Evolutionary conservation across 75 land plant genomes (phyloP).

Genomic region (Larix kaempferi): DNA sequence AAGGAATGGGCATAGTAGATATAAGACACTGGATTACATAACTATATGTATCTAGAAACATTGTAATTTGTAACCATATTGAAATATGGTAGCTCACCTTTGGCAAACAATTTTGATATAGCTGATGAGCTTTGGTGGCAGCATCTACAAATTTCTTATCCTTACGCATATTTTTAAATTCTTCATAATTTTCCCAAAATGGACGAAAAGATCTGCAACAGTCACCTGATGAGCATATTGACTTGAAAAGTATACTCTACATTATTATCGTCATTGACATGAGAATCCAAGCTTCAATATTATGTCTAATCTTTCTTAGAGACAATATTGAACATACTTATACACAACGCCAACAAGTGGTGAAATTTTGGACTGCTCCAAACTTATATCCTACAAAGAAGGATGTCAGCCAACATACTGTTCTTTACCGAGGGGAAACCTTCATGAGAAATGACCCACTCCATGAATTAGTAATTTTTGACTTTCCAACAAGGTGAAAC

Average conservation of each 20-base stretch:
- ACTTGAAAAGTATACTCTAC: neutral
- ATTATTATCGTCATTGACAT: neutral
- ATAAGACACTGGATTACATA: neutral
- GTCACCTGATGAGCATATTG: neutral
- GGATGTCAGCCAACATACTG: no score
- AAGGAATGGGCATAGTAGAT: neutral
- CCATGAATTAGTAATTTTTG: no score
- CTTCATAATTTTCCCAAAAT: conserved; percentile 5
- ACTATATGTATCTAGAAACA: neutral
- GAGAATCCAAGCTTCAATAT: neutral
- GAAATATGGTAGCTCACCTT: neutral
- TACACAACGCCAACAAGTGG: neutral
- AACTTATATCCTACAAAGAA: no score
- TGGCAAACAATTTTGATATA: neutral
- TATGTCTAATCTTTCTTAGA: neutral
- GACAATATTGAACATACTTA: neutral
- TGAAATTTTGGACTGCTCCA: neutral
- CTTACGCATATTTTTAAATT: neutral
- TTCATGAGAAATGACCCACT: no score
- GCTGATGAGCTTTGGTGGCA: neutral
- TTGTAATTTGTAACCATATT: neutral
- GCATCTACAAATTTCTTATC: conserved; percentile 3
- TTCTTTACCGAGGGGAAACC: no score
- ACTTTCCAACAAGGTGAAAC: no score
- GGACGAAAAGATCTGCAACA: conserved; percentile 5